phyloP scores from a whole-genome alignment of 345 rosid genomes.

The Eucalyptus erythrocorys region DNA sequence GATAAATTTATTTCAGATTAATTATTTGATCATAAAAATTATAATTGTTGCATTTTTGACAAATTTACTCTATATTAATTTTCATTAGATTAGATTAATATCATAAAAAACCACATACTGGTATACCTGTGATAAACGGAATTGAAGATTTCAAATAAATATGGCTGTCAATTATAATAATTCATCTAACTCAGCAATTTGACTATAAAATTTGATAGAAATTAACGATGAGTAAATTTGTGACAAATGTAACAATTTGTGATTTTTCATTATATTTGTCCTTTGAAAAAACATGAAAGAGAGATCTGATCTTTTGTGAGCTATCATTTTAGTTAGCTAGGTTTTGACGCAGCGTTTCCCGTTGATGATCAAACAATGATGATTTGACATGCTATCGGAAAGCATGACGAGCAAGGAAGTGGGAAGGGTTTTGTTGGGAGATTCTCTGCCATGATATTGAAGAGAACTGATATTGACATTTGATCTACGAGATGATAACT shows the following conservation, averaged over 20 bases:
- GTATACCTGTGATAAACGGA: too few species aligned
- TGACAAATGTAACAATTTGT: accelerated
- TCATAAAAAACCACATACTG: too few species aligned
- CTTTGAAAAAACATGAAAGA: background rate
- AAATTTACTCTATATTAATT: too few species aligned
- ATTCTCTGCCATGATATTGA: background rate
- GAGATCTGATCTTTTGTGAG: background rate
- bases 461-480: background rate
- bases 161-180: accelerated
- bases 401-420: background rate
- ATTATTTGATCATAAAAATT: too few species aligned
- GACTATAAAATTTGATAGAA: too few species aligned
- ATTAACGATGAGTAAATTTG: too few species aligned
- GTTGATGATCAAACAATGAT: background rate
- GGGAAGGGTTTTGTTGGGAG: background rate
- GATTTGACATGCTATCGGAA: background rate
- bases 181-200: too few species aligned
- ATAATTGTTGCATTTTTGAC: too few species aligned
- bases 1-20: too few species aligned
- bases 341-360: background rate
- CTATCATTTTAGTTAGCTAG: background rate
- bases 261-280: too few species aligned
- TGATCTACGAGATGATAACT: background rate
- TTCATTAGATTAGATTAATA: accelerated
- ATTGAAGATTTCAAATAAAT: accelerated